These are phyloP conservation scores for Letharia lupina DNA, from an alignment of 495 filamentous ascomycete species.

Conservation along the genomic window DNA sequence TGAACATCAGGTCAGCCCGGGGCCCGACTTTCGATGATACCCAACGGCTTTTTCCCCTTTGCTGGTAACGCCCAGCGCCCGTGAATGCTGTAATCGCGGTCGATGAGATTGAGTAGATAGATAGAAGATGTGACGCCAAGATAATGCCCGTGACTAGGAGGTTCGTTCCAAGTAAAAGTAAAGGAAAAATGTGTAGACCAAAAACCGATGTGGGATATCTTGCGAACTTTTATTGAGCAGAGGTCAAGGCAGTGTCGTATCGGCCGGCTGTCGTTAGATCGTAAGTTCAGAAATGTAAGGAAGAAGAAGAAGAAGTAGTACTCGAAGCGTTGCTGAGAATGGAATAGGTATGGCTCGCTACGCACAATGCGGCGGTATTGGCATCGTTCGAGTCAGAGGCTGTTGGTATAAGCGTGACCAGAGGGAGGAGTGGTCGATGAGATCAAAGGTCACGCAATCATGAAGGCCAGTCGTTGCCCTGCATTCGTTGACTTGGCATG, in stretches of 20 bases:
- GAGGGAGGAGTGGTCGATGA: not conserved
- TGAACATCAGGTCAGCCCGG: not conserved
- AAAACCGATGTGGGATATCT: not conserved
- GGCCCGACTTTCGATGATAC: not conserved
- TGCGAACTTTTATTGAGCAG: not conserved
- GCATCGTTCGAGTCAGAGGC: not conserved
- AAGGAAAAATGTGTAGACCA: not conserved
- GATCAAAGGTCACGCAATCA: not conserved
- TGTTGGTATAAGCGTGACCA: not conserved
- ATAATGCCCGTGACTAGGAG: not conserved
- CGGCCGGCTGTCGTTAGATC: not conserved
- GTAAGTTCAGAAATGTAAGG: not conserved
- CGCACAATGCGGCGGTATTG: not conserved
- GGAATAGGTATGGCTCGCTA: not conserved
- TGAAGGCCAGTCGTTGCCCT: not conserved
- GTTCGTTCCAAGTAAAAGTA: not conserved
- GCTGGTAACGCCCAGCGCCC: not conserved
- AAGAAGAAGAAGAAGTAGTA: not conserved
- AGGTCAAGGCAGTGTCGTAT: not conserved
- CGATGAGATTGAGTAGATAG: not conserved
- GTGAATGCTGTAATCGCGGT: not conserved
- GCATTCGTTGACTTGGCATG: slow-evolving; percentile 9
- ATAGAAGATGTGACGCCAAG: not conserved
- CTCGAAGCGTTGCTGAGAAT: not conserved
- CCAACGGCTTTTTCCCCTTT: not conserved